phyloP scores from a whole-genome alignment of 2,329 filamentous ascomycete genomes.

The Apiospora pterosperma region DNA sequence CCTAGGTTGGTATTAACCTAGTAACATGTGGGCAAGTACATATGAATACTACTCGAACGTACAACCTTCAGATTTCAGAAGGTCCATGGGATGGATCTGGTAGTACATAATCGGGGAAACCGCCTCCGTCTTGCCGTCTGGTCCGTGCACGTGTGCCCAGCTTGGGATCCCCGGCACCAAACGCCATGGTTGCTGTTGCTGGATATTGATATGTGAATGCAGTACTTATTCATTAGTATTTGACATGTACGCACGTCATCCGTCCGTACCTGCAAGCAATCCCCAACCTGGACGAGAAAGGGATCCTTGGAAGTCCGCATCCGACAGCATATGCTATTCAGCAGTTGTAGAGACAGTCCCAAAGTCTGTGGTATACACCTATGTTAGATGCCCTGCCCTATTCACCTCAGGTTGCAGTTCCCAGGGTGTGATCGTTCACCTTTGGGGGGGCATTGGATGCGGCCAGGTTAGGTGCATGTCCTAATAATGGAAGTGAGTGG shows the following conservation, averaged over 20 bases:
- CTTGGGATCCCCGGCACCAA: background rate
- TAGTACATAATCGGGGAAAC: background rate
- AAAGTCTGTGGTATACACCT: background rate
- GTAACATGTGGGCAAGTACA: background rate
- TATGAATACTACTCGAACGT: no score
- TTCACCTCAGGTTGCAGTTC: background rate
- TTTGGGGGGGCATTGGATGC: background rate
- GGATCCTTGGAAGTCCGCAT: no score
- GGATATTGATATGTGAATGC: background rate
- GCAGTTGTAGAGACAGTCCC: background rate
- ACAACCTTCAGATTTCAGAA: background rate
- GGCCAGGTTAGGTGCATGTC: background rate
- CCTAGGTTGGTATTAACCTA: background rate
- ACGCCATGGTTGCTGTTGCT: background rate
- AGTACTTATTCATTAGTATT: no score
- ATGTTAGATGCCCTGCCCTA: background rate
- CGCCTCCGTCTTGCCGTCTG: background rate
- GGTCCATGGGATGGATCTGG: background rate
- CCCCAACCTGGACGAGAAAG: no score
- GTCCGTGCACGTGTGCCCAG: background rate
- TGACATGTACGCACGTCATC: no score
- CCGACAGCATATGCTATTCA: no score
- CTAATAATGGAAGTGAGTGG: background rate
- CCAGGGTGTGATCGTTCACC: background rate
- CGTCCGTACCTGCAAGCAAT: no score